phyloP scores from a whole-genome alignment of 163 green algal species.

The Prototheca stagnorum region DNA sequence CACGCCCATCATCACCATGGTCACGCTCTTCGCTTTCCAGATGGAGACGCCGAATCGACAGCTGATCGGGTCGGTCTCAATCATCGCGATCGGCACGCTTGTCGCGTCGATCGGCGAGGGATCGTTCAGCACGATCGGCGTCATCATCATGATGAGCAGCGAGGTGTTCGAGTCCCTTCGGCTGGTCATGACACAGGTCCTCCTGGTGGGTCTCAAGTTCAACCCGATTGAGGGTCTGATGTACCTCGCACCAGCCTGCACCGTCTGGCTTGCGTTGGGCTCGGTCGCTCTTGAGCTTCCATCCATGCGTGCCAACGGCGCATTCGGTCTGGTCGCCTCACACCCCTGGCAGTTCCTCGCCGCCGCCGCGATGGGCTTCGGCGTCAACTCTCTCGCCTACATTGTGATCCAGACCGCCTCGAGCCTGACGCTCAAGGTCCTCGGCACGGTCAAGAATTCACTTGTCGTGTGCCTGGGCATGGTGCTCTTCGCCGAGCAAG shows the following conservation, averaged over 20 bases:
- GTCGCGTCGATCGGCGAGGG: conserved; percentile 44
- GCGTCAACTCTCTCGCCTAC: conserved; percentile 71
- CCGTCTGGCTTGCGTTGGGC: conserved; percentile 56
- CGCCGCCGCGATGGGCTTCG: conserved; percentile 60
- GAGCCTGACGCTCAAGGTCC: conserved; percentile 60
- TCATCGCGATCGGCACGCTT: conserved; percentile 48
- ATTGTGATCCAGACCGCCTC: conserved; percentile 64
- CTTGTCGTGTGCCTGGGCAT: conserved; percentile 63
- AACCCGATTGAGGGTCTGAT: conserved; percentile 83
- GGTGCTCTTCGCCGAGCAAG: conserved; percentile 48
- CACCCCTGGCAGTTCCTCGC: conserved; percentile 32
- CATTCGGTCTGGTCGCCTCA: conserved; percentile 23
- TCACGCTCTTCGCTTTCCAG: conserved; percentile 48
- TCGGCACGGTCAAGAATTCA: conserved; percentile 75
- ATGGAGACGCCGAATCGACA: conserved; percentile 32
- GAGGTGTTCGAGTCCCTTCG: conserved; percentile 56
- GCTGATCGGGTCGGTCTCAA: conserved; percentile 35
- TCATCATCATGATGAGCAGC: conserved; percentile 63
- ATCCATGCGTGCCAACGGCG: conserved; percentile 20
- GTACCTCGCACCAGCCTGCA: conserved; percentile 71
- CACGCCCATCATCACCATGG: conserved; percentile 78
- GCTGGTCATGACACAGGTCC: conserved; percentile 76
- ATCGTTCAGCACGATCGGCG: conserved; percentile 44
- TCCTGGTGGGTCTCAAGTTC: conserved; percentile 69
- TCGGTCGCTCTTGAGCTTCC: conserved; percentile 35